Base-by-base conservation (phyloP, 345 rosid species). In the Euphorbia pulcherrima region DNA sequence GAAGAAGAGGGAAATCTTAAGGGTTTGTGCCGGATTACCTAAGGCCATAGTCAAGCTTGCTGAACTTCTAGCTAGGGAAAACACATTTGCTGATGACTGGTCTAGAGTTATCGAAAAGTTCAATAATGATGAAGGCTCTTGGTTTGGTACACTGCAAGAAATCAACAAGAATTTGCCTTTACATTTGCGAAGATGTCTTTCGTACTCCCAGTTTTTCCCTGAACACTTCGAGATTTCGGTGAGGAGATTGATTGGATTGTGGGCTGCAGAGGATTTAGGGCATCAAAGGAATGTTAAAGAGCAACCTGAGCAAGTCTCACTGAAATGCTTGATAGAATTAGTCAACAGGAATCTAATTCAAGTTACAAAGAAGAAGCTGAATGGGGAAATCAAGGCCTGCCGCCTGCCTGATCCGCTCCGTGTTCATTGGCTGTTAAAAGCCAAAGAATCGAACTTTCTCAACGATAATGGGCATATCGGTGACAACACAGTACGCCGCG, bases 181-280 rank as follows among this genome's bases (percentile, higher is more conserved):
- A 37, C 40, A 64, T 28, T 50, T 72, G 28, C 72, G 80, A 52
- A 64, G 67, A 64, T 64, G 67, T 37, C 37, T 77, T 52, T 65
- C 63, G 35, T 72, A 77, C 64, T 46, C 72, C 58, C 48, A 50
- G 9, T 56, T 77, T 13, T 77, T 77, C 37, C 76, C 76, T 20
- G 37, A 59, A 24, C 56, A 40, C 12, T 23, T 10, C 27, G 55
- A 58, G 2, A 68, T 77, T 44, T 60, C 68, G 0, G 65, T 20
- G 2, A 69, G 80, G 55, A 77, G 68, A 74, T 64, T 77, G 30
- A 18, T 68, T 10, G 41, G 65, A 6, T 60, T 77, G 23, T 77
- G 80, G 80, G 68, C 68, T 46, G 76, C 73, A 1, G 80, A 77
- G 71, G 80, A 66, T 20, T 29, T 72, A 40, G 64, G 70, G 30